Percentiles rank a stretch among this genome's conserved stretches.
Evolutionary conservation across 176 grass and related monocot genomes (phyloP).

Genomic region (Secale cereale): DNA sequence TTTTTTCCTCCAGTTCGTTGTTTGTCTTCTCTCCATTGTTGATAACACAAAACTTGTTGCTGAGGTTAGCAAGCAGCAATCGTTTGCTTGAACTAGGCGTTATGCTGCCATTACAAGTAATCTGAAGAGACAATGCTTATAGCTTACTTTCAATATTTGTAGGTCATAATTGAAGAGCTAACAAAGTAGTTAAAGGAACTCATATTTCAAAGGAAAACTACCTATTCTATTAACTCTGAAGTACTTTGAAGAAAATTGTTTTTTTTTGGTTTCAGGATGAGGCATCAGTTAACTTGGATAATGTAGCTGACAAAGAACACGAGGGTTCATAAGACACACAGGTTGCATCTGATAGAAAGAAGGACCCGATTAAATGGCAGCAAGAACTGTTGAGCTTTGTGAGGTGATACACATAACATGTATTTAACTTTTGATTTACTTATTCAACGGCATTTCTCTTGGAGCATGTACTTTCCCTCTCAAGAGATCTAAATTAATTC

Average conservation of each 20-base stretch:
- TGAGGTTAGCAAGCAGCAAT: slow-evolving; percentile 36
- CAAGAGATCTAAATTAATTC: not conserved
- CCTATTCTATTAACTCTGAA: not conserved
- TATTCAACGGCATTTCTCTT: too few species aligned
- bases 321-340: not conserved
- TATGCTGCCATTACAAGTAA: not conserved
- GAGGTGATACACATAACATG: slow-evolving; percentile 45
- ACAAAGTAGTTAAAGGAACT: slow-evolving; percentile 57
- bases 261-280: slow-evolving; percentile 50
- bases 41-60: slow-evolving; percentile 85
- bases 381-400: slow-evolving; percentile 73
- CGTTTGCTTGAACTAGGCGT: not conserved
- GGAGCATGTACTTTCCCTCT: not conserved
- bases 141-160: slow-evolving; percentile 31
- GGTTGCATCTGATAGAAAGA: slow-evolving; percentile 56
- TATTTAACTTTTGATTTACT: not conserved
- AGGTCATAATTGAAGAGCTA: slow-evolving; percentile 70
- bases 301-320: slow-evolving; percentile 25
- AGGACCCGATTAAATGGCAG: slow-evolving; percentile 63
- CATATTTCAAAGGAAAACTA: slow-evolving; percentile 52
- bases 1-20: slow-evolving; percentile 53
- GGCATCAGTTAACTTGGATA: slow-evolving; percentile 7
- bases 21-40: slow-evolving; percentile 73
- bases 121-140: not conserved
- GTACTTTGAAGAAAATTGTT: not conserved